These are phyloP conservation scores for Thielaviopsis cerberus DNA, from an alignment of 2,329 filamentous ascomycete genomes.

Conservation along the genomic window DNA sequence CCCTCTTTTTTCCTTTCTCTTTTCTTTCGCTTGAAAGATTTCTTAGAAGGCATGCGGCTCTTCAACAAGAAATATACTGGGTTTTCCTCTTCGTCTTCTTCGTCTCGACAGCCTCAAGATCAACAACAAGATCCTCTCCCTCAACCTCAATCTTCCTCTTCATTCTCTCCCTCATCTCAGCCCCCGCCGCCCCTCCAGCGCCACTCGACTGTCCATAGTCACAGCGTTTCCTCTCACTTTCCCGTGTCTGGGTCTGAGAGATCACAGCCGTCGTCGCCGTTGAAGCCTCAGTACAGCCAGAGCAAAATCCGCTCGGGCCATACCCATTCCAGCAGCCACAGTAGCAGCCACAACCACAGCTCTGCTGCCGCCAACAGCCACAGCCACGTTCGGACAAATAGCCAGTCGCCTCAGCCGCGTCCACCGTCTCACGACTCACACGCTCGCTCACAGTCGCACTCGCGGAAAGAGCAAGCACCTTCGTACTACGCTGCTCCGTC, in stretches of 20 bases:
- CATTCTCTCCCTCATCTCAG: not conserved
- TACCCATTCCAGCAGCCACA: not conserved
- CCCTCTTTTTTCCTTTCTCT: constrained; percentile 10
- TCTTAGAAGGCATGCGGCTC: constrained; percentile 12
- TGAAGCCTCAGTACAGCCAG: not conserved
- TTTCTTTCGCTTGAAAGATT: constrained; percentile 5
- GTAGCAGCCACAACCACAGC: not conserved
- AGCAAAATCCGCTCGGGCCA: too few relatives aligned
- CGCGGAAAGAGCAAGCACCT: not conserved
- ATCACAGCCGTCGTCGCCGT: not conserved
- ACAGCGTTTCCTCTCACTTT: not conserved
- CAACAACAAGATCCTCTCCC: constrained; percentile 1
- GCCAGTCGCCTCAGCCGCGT: not conserved
- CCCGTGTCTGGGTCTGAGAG: not conserved
- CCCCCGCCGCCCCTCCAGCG: not conserved
- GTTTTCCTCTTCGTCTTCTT: constrained; percentile 11
- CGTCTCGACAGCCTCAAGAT: constrained; percentile 3
- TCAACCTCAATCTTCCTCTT: not conserved
- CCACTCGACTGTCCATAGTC: not conserved
- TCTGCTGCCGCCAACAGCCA: not conserved
- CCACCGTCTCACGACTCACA: constrained; percentile 2
- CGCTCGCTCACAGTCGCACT: not conserved
- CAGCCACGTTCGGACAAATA: not conserved
- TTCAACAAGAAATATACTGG: constrained; percentile 10
- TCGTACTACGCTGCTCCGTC: not conserved